Evolutionary conservation across 352 stramenopile genomes (phyloP).

Genomic region (Phytopythium helicoides): DNA sequence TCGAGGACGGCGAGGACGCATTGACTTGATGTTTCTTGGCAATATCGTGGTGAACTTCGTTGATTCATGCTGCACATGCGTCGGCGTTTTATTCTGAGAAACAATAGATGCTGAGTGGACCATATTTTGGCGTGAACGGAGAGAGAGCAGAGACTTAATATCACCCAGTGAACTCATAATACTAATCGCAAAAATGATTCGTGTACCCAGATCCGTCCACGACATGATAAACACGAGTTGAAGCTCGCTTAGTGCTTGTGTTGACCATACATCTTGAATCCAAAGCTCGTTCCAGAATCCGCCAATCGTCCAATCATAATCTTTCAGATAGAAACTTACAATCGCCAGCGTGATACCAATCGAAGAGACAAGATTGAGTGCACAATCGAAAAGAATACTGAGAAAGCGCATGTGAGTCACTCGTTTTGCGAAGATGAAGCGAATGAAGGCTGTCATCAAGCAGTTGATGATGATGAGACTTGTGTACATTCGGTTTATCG

Average conservation of each 20-base stretch:
- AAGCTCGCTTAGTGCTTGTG: conserved; percentile 11
- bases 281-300: conserved; percentile 2
- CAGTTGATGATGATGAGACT: conserved; percentile 22
- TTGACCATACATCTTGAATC: conserved; percentile 2
- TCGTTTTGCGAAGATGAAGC: conserved; percentile 13
- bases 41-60: no score
- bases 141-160: conserved; percentile 17
- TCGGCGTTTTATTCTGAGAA: no score
- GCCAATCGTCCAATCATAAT: not conserved
- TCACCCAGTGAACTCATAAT: conserved; percentile 10
- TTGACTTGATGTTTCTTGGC: no score
- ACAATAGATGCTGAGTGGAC: not conserved
- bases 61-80: no score
- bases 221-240: no score
- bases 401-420: conserved; percentile 22
- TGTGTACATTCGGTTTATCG: conserved; percentile 16
- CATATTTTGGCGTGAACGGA: not conserved
- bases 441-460: conserved; percentile 26
- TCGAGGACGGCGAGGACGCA: no score
- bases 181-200: conserved; percentile 15
- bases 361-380: no score
- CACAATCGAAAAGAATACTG: no score
- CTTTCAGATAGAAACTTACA: no score
- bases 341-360: no score
- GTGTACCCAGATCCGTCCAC: conserved; percentile 14